Conservation (phyloP, 192 early-diverging fungal species). For the Coemansia sp. region DNA sequence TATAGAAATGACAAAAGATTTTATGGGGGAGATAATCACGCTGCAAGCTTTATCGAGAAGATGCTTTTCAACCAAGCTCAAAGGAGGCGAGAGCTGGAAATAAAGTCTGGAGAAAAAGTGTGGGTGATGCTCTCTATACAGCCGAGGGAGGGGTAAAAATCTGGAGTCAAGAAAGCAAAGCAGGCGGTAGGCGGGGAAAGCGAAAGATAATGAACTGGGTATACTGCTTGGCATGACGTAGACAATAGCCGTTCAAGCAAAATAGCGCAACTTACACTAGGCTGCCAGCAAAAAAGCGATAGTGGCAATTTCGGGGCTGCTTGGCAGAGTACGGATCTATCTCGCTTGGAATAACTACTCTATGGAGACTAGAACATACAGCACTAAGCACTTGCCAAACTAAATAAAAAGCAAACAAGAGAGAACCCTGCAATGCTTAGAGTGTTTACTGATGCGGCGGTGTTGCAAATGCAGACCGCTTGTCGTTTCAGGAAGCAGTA, state of each 20-base stretch:
- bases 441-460: no score
- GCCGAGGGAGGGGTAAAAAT: not conserved
- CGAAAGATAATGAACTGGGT: no score
- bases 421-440: no score
- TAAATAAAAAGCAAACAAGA: not conserved
- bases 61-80: not conserved
- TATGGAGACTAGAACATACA: slow-evolving; percentile 5
- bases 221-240: no score
- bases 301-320: not conserved
- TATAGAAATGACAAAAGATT: not conserved
- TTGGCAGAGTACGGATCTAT: not conserved
- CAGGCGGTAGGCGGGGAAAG: not conserved
- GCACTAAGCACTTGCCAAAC: not conserved
- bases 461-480: not conserved
- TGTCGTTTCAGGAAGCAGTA: not conserved
- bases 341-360: not conserved
- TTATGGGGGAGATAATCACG: not conserved
- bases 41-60: not conserved
- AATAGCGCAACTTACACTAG: not conserved
- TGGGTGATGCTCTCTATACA: slow-evolving; percentile 2
- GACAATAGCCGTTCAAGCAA: no score
- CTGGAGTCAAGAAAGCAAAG: not conserved
- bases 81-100: not conserved
- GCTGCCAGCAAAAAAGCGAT: not conserved
- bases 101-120: not conserved